Evolutionary conservation across 2,329 filamentous ascomycete genomes (phyloP), one percentile per base, ranked within the genome.

Genomic region (Aspergillus piperis): DNA sequence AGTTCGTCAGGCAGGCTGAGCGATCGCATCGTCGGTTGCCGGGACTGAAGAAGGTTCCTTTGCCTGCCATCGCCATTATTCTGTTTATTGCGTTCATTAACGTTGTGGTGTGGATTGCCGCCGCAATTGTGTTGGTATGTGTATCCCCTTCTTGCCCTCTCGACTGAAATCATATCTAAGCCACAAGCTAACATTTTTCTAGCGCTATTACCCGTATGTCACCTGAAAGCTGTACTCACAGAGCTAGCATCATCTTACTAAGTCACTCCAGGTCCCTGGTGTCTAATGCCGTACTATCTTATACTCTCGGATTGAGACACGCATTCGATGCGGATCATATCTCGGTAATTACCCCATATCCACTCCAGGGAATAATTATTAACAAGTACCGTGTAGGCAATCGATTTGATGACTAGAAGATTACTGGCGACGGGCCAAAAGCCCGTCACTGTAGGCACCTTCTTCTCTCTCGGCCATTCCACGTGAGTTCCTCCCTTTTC

Each of bases 321-420:
- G 94, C 94, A n/a, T 86, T 98, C 48, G 95, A 98, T 71, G 95
- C 94, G n/a, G 94, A 98, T 77, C 95, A 98, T 72, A 91, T 91
- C 65, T 87, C 86, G 42, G 82, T 84, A 75, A 42, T 69, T 59
- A 10, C n/a, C 3, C 15, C 49, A 21, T 50, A 49, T 49, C 2
- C 23, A 19, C 38, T 15, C 15, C 32, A 10, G 13, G 19, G 19
- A 21, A 23, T 1, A 17, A 5, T 2, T 44, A 54, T 53, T 48
- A 56, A 23, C 47, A 36, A 32, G 38, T 23, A 13, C 15, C 2
- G n/a, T 21, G 13, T 42, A 83, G 68, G 94, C 93, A 64, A 99
- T 98, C 70, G 94, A 98, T 77, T 84, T 98, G 39, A 96, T 96
- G 88, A 98, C 95, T 0, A 85, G 95, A 3, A 88, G 94, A 6